Evolutionary conservation across 106 monocot genomes (phyloP), one percentile per base, ranked within the genome.

Genomic region (Phalaenopsis equestris): DNA sequence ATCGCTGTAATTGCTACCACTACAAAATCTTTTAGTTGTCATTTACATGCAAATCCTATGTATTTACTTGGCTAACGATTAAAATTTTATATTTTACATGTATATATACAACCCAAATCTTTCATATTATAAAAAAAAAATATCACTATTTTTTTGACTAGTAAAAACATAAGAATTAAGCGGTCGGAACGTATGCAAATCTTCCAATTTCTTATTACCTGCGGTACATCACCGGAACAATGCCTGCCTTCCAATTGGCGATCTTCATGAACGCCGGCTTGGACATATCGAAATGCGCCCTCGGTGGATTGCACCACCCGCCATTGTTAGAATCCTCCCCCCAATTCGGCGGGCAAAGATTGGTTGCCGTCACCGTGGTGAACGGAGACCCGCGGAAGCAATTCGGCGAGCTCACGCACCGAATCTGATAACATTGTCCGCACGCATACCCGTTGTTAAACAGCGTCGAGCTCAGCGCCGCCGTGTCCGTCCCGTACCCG

Each of bases 251-350:
- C 85, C 90, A 87, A 9, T 81, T 73, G 8, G 88, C 93, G 5
- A 96, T 88, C 76, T 84, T 79, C 88, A 90, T 85, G 85, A 93
- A 96, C 0, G 88, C 86, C 0, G 96, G 96, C 84, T 90, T 93
- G n/a, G 96, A 30, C 91, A 93, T 80, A 82, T 96, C 96, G 83
- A 96, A 96, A 56, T 96, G 96, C 2, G 79, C 19, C 46, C 82
- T 72, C 0, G 96, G 93, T 0, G 91, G 96, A 82, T 93, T 93
- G 89, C 96, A 96, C 96, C 96, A 96, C n/a, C 96, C 96, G 42
- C 96, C 96, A 19, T 85, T 57, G 81, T 94, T 84, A 30, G 87
- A 86, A 76, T 79, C 83, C 81, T 91, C 3, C 3, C 88, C 80
- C 85, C 86, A 91, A 75, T 96, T 96, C 0, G 96, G 91, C 1